Conservation (phyloP, 208 protist genomes). For the Crithidia brevicula region DNA sequence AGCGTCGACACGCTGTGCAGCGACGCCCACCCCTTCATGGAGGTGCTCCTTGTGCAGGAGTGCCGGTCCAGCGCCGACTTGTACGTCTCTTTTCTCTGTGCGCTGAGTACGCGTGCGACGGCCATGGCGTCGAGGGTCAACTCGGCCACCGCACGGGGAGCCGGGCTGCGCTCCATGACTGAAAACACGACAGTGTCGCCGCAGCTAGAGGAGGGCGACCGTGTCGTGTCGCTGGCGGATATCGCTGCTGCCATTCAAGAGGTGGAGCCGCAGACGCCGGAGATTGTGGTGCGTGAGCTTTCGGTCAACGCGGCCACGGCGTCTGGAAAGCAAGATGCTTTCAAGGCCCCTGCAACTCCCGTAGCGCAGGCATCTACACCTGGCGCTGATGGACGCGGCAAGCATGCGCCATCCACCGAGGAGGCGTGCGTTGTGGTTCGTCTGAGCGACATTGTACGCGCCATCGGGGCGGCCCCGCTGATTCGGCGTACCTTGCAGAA, state of each 20-base stretch:
- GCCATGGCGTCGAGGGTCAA: conserved; percentile 7
- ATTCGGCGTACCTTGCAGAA: conserved; percentile 51
- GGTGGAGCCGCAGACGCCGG: conserved; percentile 73
- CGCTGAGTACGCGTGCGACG: conserved; percentile 43
- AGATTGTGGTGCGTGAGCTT: conserved; percentile 69
- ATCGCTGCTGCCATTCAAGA: conserved; percentile 54
- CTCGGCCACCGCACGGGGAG: neutral
- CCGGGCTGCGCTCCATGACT: neutral
- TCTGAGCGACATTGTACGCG: conserved; percentile 68
- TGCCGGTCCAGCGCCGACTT: conserved; percentile 54
- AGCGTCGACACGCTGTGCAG: conserved; percentile 49
- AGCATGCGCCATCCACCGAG: neutral
- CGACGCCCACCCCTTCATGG: conserved; percentile 64
- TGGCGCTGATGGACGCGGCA: too few species aligned
- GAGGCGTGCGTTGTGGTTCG: conserved; percentile 31
- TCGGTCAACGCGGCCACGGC: conserved; percentile 45
- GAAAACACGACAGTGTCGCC: neutral
- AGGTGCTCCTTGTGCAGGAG: conserved; percentile 75
- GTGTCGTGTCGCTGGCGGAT: conserved; percentile 48
- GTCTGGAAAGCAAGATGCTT: conserved; percentile 7
- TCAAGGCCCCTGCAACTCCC: too few species aligned
- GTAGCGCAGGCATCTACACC: too few species aligned
- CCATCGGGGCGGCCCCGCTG: conserved; percentile 57
- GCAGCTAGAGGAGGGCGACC: conserved; percentile 23
- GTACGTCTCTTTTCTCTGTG: conserved; percentile 57